phyloP scores from a whole-genome alignment of 1,284 basidiomycete species.

The Cutaneotrichosporon spelunceum region DNA sequence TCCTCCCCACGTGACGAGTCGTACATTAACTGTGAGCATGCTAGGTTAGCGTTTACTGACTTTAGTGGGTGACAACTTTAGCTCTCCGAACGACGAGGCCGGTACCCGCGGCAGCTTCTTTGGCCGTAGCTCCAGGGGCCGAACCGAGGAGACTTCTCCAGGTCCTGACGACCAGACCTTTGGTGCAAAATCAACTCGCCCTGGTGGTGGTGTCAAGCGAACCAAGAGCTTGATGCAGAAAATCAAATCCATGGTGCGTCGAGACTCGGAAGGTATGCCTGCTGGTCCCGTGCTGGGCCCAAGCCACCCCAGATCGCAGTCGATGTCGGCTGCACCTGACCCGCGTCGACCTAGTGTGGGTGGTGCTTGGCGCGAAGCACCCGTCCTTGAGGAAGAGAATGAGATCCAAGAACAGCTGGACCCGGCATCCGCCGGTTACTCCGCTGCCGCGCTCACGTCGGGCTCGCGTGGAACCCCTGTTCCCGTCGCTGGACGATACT shows the following conservation, averaged over 20 bases:
- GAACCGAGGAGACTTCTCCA: constrained; percentile 14
- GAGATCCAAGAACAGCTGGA: background rate
- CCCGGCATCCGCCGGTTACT: background rate
- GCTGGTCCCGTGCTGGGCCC: background rate
- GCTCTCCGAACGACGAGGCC: constrained; percentile 3
- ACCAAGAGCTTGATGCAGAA: constrained; percentile 54
- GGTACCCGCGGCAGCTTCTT: constrained; percentile 27
- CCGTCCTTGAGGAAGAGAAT: constrained; percentile 15
- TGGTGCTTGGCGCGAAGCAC: constrained; percentile 9
- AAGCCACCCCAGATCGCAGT: constrained; percentile 20
- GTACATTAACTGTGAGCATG: constrained; percentile 15
- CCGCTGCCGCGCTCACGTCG: constrained; percentile 3
- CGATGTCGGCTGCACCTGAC: constrained; percentile 23
- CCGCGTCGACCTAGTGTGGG: background rate
- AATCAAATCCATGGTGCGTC: constrained; percentile 53
- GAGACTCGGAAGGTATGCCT: constrained; percentile 13
- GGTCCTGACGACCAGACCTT: background rate
- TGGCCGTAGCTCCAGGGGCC: constrained; percentile 19
- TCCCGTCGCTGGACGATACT: constrained; percentile 7
- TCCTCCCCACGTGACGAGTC: constrained; percentile 40
- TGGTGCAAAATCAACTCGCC: constrained; percentile 4
- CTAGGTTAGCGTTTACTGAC: background rate
- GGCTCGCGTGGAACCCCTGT: constrained; percentile 2
- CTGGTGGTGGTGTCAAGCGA: constrained; percentile 46
- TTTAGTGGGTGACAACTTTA: constrained; percentile 28